Evolutionary conservation across 257 asterid species (phyloP).

Genomic region (Petunia secreta): DNA sequence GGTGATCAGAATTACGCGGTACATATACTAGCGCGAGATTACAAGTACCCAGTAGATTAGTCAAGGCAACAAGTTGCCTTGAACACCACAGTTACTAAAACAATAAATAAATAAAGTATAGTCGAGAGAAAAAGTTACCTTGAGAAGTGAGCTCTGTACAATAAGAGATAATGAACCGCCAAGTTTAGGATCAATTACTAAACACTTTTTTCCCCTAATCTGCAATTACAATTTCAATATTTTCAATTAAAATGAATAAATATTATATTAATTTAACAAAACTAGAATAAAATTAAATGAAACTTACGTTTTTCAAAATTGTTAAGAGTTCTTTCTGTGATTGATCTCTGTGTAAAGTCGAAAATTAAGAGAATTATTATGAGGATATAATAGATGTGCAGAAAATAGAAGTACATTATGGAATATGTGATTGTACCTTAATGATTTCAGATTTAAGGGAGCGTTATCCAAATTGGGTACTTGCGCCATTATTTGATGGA

Average conservation of each 20-base stretch:
- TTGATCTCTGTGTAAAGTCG: conserved; percentile 56
- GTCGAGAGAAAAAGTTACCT: conserved; percentile 48
- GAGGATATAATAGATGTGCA: conserved; percentile 12
- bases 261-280: neutral
- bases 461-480: conserved; percentile 88
- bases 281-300: neutral
- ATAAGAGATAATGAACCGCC: conserved; percentile 87
- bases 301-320: conserved; percentile 78
- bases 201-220: conserved; percentile 96
- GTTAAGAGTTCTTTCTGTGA: conserved; percentile 76
- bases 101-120: neutral
- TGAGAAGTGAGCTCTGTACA: conserved; percentile 81
- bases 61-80: neutral
- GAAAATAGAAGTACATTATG: neutral
- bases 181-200: conserved; percentile 92
- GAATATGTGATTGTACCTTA: conserved; percentile 48
- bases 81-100: neutral
- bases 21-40: neutral
- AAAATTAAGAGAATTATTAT: neutral
- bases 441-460: conserved; percentile 73
- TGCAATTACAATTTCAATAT: conserved; percentile 28
- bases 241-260: neutral
- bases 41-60: neutral
- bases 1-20: neutral
- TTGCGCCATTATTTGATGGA: conserved; percentile 62